Base-by-base conservation (phyloP, 225 moss, liverwort and hornwort genomes). In the Neckera pumila region DNA sequence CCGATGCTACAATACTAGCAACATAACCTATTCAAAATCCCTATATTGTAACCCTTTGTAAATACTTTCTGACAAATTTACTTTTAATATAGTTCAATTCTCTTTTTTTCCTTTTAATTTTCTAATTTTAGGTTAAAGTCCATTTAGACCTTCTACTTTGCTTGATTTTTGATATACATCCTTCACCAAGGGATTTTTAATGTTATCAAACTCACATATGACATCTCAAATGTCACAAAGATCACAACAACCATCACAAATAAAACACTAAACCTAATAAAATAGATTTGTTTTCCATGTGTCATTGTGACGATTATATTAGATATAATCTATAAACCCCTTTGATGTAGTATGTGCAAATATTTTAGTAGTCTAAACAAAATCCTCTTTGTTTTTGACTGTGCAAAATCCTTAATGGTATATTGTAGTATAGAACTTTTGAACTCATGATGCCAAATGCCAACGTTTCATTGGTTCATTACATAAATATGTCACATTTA, bases 201-300 rank as follows among this genome's bases (percentile, higher is more conserved):
- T 1, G 0, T 19, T 67, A n/a, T 21, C 12, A n/a, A 67, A 12
- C 2, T 20, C 12, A 1, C 6, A n/a, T 1, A n/a, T 0, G 1
- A 2, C 6, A 7, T 0, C 33, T 64, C 21, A n/a, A 67, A 25
- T 23, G 25, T 22, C 3, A 25, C 4, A 40, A 1, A 69, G 34
- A 25, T 25, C 0, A 25, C 25, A 70, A 70, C 8, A 40, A 25
- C 25, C 8, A 70, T 70, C 11, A 10, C 14, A 72, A 72, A 10
- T 2, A 45, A 73, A 73, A 45, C 2, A 73, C 4, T 11, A 45
- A 73, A 45, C 7, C 30, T 73, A 45, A 0, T 30, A 73, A 11
- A 73, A 45, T 45, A 45, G 1, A 30, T 45, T 45, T 38, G 28
- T 17, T 73, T 30, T 70, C 11, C 4, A 45, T 18, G 1, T 10